A percentile compares a stretch with the other conserved stretches of the same genome.
These are phyloP conservation scores for Leccinum subgranulosum DNA, from an alignment of 768 basidiomycete genomes.

Conservation along the genomic window DNA sequence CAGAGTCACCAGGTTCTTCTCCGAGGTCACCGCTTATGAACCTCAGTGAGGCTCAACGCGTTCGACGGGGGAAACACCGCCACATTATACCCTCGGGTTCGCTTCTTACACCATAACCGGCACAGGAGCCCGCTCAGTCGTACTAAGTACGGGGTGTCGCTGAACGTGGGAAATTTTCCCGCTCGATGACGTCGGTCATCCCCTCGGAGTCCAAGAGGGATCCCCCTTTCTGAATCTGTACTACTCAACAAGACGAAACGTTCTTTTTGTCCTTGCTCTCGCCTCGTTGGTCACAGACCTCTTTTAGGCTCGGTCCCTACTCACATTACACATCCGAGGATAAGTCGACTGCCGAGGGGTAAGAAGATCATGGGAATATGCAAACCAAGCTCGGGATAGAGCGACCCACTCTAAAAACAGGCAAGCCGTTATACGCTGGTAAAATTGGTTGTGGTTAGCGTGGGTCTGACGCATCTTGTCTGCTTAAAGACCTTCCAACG, in stretches of 20 bases:
- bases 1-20: conserved; percentile 6
- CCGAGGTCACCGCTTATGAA: too few relatives aligned
- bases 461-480: not conserved
- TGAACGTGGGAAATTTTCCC: not conserved
- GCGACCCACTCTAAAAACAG: too few relatives aligned
- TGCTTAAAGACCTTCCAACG: too few relatives aligned
- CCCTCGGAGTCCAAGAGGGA: not conserved
- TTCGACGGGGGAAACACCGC: not conserved
- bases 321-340: not conserved
- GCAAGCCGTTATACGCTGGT: too few relatives aligned
- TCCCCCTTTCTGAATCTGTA: not conserved
- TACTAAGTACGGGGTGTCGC: not conserved
- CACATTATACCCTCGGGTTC: not conserved
- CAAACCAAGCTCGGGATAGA: not conserved
- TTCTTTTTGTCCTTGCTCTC: not conserved
- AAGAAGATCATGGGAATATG: not conserved
- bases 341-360: not conserved
- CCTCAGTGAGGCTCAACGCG: not conserved
- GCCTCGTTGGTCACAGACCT: not conserved
- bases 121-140: not conserved
- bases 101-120: conserved; percentile 1
- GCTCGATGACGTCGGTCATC: not conserved
- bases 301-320: not conserved
- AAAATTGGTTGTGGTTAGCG: not conserved
- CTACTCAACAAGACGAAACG: not conserved